Evolutionary conservation across 139 green algal genomes (phyloP).

Genomic region (Auxenochlorella pyrenoidosa): DNA sequence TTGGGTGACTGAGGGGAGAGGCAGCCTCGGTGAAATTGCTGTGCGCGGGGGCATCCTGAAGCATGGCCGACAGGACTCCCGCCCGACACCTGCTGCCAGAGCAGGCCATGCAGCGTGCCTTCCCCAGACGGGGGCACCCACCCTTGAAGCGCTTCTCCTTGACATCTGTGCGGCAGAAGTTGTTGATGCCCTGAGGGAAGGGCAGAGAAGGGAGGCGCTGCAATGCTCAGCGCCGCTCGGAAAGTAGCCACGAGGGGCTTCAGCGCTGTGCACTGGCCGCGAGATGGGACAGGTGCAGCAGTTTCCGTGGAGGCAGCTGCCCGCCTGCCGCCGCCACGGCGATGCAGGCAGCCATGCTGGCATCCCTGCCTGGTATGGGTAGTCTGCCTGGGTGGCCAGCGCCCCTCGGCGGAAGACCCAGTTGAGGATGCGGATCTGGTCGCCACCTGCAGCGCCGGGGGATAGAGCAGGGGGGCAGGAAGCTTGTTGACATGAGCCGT

Average conservation of each 20-base stretch:
- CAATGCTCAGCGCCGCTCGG: too few relatives aligned
- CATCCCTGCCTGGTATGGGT: slow-evolving; percentile 54
- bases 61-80: neutral
- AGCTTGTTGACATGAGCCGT: too few relatives aligned
- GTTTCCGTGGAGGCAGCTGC: too few relatives aligned
- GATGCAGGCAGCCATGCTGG: too few relatives aligned
- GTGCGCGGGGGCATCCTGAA: neutral
- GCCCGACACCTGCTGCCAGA: neutral
- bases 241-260: too few relatives aligned
- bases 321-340: too few relatives aligned
- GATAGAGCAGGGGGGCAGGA: neutral
- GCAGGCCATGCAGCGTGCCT: neutral
- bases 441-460: neutral
- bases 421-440: slow-evolving; percentile 51
- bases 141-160: slow-evolving; percentile 34
- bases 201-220: neutral
- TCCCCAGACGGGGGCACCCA: neutral
- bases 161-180: slow-evolving; percentile 52
- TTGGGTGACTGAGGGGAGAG: too few relatives aligned
- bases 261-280: too few relatives aligned
- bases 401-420: slow-evolving; percentile 48
- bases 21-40: too few relatives aligned
- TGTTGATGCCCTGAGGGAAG: slow-evolving; percentile 43
- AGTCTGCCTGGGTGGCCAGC: slow-evolving; percentile 47
- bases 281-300: too few relatives aligned